Evolutionary conservation across 495 filamentous ascomycete species (phyloP).

Genomic region (Mycothermus thermophilus): DNA sequence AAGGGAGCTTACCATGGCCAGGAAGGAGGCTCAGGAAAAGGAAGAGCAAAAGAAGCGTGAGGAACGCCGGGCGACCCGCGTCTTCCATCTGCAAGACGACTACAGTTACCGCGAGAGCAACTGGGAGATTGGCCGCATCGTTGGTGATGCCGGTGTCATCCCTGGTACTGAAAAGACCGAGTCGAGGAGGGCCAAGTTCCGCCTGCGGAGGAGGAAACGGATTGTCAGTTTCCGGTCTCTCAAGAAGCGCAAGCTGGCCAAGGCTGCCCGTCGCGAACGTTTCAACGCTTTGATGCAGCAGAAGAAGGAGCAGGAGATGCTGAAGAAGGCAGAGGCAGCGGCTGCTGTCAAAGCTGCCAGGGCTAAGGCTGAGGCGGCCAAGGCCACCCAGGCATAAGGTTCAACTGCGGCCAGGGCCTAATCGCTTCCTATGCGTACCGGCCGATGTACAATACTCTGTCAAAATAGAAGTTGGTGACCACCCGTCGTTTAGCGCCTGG

Average conservation of each 20-base stretch:
- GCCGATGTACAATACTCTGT: constrained; percentile 13
- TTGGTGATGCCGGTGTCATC: constrained; percentile 17
- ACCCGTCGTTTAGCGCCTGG: too few species aligned
- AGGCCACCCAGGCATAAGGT: too few species aligned
- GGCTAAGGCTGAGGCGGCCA: constrained; percentile 5
- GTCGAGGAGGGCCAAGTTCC: constrained; percentile 18
- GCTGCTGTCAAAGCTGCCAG: constrained; percentile 5
- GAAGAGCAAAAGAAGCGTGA: constrained; percentile 9
- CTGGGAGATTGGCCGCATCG: constrained; percentile 60
- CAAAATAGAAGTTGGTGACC: constrained; percentile 6
- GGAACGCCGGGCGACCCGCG: constrained; percentile 19
- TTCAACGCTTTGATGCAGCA: constrained; percentile 10
- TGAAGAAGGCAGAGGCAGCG: constrained; percentile 2
- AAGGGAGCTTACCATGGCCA: constrained; percentile 22
- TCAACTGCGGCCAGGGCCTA: too few species aligned
- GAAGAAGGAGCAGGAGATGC: constrained; percentile 8
- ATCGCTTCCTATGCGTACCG: too few species aligned
- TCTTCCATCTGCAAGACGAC: constrained; percentile 45
- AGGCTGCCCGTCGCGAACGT: constrained; percentile 10
- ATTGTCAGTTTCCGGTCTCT: constrained; percentile 7
- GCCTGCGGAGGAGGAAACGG: constrained; percentile 14
- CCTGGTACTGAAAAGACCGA: constrained; percentile 17
- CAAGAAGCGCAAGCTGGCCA: constrained; percentile 15
- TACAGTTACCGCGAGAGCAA: constrained; percentile 77
- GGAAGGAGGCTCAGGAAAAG: constrained; percentile 15